Evolutionary conservation across 495 filamentous ascomycete species (phyloP), one percentile per base, ranked within the genome.

Genomic region (Lasiosphaeris hirsuta): DNA sequence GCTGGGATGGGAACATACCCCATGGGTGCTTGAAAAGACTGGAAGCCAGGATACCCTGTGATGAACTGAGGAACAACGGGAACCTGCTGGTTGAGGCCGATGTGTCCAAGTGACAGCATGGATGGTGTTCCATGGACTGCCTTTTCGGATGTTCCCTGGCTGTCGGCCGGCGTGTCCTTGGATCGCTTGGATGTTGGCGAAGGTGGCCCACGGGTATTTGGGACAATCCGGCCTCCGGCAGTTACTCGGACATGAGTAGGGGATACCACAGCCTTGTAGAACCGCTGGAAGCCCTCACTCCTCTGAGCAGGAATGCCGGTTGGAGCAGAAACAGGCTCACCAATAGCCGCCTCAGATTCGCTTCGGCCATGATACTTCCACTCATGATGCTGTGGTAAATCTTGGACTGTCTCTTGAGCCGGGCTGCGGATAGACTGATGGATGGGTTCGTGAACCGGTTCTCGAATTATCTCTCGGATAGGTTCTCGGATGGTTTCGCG

Each of bases 221-320:
- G 80, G 4, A 84, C 81, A 62, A 84, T 82, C 41, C 75, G 69
- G 39, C 80, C 76, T 54, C 79, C 75, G 53, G 80, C 79, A n/a
- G 79, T 82, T 45, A 82, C 78, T 18, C 81, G 71, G 54, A 82
- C 74, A 60, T 81, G 77, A 36, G 78, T 77, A 43, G 80, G 76
- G 36, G 81, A 82, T 18, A 78, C 75, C 10, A 83, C 80, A 7
- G 75, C 81, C 55, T 78, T 75, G 67, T 76, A 82, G 63, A 84
- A 84, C 41, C 73, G 70, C 64, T 79, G 75, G 59, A 84, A 84
- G 23, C 80, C 80, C 61, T 81, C 80, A 7, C 66, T 71, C 48
- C 74, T 67, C 63, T 84, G 81, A 8, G 77, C 71, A 2, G 62
- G 63, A 19, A 70, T 56, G 11, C 71, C 77, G 36, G 69, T 64